These are phyloP conservation scores for Ceratonia siliqua DNA, from an alignment of 306 rosid species.

Conservation along the genomic window DNA sequence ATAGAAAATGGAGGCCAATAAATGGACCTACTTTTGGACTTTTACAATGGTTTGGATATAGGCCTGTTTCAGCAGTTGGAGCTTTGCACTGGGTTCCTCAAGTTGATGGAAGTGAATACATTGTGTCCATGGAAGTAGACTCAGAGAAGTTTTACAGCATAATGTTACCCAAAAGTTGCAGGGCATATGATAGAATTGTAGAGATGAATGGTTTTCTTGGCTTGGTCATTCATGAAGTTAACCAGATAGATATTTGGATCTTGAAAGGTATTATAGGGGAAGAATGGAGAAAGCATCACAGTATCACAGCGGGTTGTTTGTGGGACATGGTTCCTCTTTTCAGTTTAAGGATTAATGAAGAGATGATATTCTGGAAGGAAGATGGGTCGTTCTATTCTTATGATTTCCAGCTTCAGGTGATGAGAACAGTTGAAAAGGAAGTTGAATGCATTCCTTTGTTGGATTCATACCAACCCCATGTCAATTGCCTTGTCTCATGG, in stretches of 20 bases:
- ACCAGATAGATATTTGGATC: conserved; percentile 51
- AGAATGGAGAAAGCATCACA: conserved; percentile 50
- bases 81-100: conserved; percentile 61
- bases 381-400: conserved; percentile 43
- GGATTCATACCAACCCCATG: conserved; percentile 38
- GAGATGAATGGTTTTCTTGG: conserved; percentile 44
- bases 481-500: conserved; percentile 58
- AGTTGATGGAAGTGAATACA: conserved; percentile 32
- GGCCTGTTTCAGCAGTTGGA: conserved; percentile 48
- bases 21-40: conserved; percentile 52
- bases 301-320: conserved; percentile 39
- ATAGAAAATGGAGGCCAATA: conserved; percentile 44
- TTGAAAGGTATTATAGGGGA: conserved; percentile 45
- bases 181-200: conserved; percentile 39
- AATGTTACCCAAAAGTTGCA: conserved; percentile 39
- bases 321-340: conserved; percentile 50
- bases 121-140: conserved; percentile 43
- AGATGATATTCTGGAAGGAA: conserved; percentile 44
- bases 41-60: conserved; percentile 41
- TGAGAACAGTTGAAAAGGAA: conserved; percentile 33
- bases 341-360: conserved; percentile 45
- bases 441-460: neutral
- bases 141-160: conserved; percentile 46
- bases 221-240: conserved; percentile 36
- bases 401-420: conserved; percentile 37